Conservation (phyloP, 805 yeast species). For the Myxozyma neotropica region DNA sequence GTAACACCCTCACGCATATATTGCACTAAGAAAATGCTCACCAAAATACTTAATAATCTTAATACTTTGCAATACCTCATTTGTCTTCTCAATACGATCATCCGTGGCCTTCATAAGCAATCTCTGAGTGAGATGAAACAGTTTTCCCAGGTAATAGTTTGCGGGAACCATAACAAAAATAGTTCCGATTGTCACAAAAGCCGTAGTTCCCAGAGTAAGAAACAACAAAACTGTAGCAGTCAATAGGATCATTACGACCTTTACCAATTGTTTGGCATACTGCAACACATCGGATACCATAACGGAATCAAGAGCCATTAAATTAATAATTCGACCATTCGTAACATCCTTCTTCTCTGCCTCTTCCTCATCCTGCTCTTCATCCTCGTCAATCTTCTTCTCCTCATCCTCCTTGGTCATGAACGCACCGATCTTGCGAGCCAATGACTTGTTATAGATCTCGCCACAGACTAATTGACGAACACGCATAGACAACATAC, state of each 20-base stretch:
- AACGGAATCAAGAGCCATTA: slow-evolving; percentile 57
- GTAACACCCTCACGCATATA: background rate
- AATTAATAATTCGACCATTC: slow-evolving; percentile 47
- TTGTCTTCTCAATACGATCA: slow-evolving; percentile 84
- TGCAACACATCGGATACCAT: slow-evolving; percentile 13
- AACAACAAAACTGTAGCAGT: slow-evolving; percentile 12
- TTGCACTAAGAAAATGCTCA: background rate
- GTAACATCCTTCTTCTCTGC: slow-evolving; percentile 16
- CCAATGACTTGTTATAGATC: slow-evolving; percentile 86
- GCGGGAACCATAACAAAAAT: slow-evolving; percentile 55
- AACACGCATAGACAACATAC: slow-evolving; percentile 89
- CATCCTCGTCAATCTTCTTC: background rate
- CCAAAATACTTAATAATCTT: slow-evolving; percentile 90
- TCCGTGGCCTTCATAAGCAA: slow-evolving; percentile 77
- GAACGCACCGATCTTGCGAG: slow-evolving; percentile 69
- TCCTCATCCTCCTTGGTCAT: slow-evolving; percentile 50
- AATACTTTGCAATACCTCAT: slow-evolving; percentile 88
- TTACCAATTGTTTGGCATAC: slow-evolving; percentile 44
- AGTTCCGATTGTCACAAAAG: slow-evolving; percentile 20
- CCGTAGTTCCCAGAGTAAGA: slow-evolving; percentile 14
- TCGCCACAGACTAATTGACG: slow-evolving; percentile 85
- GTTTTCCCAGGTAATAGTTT: slow-evolving; percentile 65
- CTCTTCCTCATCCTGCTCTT: slow-evolving; percentile 8
- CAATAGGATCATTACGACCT: slow-evolving; percentile 5
- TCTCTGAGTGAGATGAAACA: slow-evolving; percentile 67